Conservation (phyloP, 2,329 filamentous ascomycete genomes). For the Dothiorella sarmentorum region DNA sequence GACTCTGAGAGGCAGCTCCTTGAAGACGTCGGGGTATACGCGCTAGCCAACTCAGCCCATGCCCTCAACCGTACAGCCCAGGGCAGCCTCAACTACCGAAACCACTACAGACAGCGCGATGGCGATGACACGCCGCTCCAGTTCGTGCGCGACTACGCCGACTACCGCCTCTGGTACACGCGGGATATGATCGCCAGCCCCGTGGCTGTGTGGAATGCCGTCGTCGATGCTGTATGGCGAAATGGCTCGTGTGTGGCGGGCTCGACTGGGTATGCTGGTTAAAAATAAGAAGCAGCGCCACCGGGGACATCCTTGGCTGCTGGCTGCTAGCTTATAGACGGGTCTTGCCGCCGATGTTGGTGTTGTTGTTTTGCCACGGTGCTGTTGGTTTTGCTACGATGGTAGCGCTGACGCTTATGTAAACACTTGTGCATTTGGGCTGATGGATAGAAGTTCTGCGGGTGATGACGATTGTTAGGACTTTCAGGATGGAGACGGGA, state of each 20-base stretch:
- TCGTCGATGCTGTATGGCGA: slow-evolving; percentile 28
- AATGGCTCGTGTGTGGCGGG: slow-evolving; percentile 26
- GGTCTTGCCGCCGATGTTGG: too few species aligned
- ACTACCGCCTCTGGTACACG: slow-evolving; percentile 61
- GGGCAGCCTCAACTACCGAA: slow-evolving; percentile 32
- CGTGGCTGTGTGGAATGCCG: slow-evolving; percentile 50
- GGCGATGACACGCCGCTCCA: slow-evolving; percentile 47
- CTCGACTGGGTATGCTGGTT: background rate
- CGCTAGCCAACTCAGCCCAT: background rate
- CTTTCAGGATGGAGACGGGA: too few species aligned
- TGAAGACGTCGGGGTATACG: slow-evolving; percentile 25
- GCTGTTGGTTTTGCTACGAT: too few species aligned
- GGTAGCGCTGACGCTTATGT: too few species aligned
- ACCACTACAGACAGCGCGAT: slow-evolving; percentile 30
- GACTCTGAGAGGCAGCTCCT: slow-evolving; percentile 24
- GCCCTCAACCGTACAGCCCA: background rate
- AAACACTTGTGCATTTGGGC: too few species aligned
- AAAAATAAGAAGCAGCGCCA: too few species aligned
- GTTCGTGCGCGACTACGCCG: slow-evolving; percentile 59
- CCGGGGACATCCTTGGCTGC: too few species aligned
- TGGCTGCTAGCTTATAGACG: too few species aligned
- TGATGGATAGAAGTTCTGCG: too few species aligned
- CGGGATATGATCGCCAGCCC: slow-evolving; percentile 51
- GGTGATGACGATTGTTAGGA: too few species aligned
- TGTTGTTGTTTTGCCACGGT: too few species aligned